Percentiles rank a stretch among this genome's conserved stretches.
Conservation (phyloP, 169 alveolate genomes). For the Plasmodium gonderi region DNA sequence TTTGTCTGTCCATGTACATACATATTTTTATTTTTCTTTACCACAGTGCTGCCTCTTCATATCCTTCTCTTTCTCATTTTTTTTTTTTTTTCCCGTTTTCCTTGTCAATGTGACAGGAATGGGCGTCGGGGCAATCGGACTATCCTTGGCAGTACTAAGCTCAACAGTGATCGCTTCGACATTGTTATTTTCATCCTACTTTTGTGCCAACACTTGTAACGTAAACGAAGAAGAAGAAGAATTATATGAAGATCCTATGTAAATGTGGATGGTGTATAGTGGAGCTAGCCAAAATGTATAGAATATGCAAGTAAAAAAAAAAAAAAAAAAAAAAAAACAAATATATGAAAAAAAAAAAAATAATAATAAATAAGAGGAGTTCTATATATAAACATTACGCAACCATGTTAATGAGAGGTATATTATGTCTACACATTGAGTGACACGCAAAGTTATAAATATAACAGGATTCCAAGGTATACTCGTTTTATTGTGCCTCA, state of each 20-base stretch:
- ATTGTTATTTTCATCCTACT: slow-evolving; percentile 40
- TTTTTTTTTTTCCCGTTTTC: background rate
- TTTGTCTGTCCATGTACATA: background rate
- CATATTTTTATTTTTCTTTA: background rate
- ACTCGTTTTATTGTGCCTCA: too few relatives aligned
- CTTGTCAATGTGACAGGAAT: background rate
- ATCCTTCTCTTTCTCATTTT: background rate
- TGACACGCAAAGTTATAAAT: too few relatives aligned
- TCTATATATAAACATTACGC: too few relatives aligned
- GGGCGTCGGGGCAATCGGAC: slow-evolving; percentile 74
- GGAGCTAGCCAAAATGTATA: too few relatives aligned
- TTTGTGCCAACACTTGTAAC: slow-evolving; percentile 65
- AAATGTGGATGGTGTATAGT: too few relatives aligned
- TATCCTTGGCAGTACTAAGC: slow-evolving; percentile 53
- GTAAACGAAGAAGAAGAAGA: slow-evolving; percentile 63
- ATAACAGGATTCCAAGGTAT: too few relatives aligned
- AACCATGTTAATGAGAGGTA: too few relatives aligned
- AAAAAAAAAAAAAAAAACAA: background rate
- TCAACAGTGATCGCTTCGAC: slow-evolving; percentile 69
- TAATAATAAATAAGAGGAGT: too few relatives aligned
- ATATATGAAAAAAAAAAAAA: too few relatives aligned
- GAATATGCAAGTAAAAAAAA: too few relatives aligned
- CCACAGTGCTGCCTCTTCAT: background rate
- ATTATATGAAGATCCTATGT: background rate
- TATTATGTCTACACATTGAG: too few relatives aligned